A percentile compares a stretch with the other conserved stretches of the same genome.
Conservation (phyloP, 208 protist genomes). For the Trypanosoma grayi region DNA sequence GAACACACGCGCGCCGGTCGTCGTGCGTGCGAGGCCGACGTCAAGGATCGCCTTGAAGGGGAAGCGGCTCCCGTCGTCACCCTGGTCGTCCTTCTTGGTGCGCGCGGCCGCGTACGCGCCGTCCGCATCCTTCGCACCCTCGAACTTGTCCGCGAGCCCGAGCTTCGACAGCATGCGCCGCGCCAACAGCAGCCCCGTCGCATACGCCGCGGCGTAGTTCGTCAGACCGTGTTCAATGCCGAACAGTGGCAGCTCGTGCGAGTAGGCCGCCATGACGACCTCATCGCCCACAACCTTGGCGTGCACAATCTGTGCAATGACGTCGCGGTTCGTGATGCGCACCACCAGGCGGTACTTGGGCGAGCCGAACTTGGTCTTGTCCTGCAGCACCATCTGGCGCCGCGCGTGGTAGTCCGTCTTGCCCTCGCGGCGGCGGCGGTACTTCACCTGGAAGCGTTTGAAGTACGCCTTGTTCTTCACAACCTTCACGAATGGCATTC, state of each 20-base stretch:
- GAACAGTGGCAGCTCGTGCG: conserved; percentile 97
- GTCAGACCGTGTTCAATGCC: conserved; percentile 96
- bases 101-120: conserved; percentile 79
- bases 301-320: conserved; percentile 97
- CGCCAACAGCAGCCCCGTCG: conserved; percentile 97
- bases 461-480: conserved; percentile 97
- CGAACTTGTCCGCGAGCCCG: conserved; percentile 93
- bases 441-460: conserved; percentile 99
- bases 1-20: conserved; percentile 96
- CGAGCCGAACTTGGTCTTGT: conserved; percentile 99
- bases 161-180: conserved; percentile 96
- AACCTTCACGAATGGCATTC: conserved; percentile 88
- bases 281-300: conserved; percentile 96
- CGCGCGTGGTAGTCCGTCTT: conserved; percentile 99
- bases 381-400: conserved; percentile 95
- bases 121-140: conserved; percentile 90
- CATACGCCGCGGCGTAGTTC: conserved; percentile 98
- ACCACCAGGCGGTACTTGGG: conserved; percentile 99
- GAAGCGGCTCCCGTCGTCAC: conserved; percentile 81
- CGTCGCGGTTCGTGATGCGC: conserved; percentile 97
- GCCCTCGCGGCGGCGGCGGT: conserved; percentile 96
- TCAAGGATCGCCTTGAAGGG: conserved; percentile 98
- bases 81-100: conserved; percentile 78
- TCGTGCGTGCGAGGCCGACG: conserved; percentile 96
- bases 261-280: conserved; percentile 94